A percentile compares a stretch with the other conserved stretches of the same genome.
Conservation (phyloP, 139 green algal genomes). For the Microglena sp. region DNA sequence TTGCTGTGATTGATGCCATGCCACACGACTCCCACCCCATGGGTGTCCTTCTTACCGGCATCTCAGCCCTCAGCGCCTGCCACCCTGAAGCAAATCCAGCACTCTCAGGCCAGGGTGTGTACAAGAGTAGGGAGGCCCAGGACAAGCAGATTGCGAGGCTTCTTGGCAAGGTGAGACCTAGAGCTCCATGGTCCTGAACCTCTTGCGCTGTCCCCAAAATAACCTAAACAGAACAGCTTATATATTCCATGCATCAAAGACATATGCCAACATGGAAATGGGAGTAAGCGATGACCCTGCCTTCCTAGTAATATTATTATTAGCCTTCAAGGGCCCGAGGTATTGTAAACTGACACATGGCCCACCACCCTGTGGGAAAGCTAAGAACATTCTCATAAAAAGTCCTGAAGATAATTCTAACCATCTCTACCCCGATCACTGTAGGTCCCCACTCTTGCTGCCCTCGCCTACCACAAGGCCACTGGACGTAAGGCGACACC, state of each 20-base stretch:
- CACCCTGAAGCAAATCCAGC: slow-evolving; percentile 92
- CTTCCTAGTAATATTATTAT: too few species aligned
- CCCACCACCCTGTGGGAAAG: too few species aligned
- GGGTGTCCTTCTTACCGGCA: slow-evolving; percentile 72
- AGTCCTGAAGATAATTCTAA: too few species aligned
- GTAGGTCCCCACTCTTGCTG: slow-evolving; percentile 82
- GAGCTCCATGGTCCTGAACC: slow-evolving; percentile 17
- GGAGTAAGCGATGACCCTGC: too few species aligned
- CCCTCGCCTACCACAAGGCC: slow-evolving; percentile 86
- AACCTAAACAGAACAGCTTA: too few species aligned
- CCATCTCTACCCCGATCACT: too few species aligned
- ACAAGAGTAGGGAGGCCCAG: slow-evolving; percentile 76
- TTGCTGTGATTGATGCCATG: slow-evolving; percentile 63
- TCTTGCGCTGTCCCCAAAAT: too few species aligned
- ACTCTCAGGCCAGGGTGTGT: slow-evolving; percentile 79
- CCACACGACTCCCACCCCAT: slow-evolving; percentile 92
- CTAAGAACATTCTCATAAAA: too few species aligned
- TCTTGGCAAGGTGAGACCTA: slow-evolving; percentile 63
- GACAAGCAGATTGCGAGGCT: slow-evolving; percentile 96
- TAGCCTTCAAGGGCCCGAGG: too few species aligned
- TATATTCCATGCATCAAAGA: too few species aligned
- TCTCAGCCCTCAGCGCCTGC: slow-evolving; percentile 70
- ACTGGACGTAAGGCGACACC: slow-evolving; percentile 61
- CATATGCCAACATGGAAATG: too few species aligned
- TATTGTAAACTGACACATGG: too few species aligned